Evolutionary conservation across 371 early-diverging fungal genomes (phyloP).

Genomic region (Synchytrium microbalum): DNA sequence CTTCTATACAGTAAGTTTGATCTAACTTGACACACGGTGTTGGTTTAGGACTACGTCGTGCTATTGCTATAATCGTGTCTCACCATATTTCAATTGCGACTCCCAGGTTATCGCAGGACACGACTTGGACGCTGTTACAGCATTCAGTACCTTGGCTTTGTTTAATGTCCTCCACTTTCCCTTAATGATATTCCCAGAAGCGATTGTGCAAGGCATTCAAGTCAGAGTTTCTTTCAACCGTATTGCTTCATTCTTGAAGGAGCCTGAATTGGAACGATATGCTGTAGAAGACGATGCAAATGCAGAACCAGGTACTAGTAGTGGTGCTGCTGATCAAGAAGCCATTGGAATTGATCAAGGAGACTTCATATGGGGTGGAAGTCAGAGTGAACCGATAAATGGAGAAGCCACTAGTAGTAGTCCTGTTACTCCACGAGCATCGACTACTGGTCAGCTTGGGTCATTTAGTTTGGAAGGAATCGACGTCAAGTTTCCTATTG

Average conservation of each 20-base stretch:
- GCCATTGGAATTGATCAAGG: conserved; percentile 4
- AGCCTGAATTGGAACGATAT: conserved; percentile 33
- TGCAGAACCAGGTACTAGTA: conserved; percentile 1
- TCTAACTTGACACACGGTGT: not conserved
- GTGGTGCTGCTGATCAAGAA: conserved; percentile 4
- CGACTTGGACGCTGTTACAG: conserved; percentile 30
- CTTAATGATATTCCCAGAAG: conserved; percentile 24
- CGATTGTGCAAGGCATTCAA: conserved; percentile 24
- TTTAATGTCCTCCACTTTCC: conserved; percentile 20
- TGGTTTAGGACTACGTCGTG: not conserved
- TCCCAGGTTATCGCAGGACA: conserved; percentile 25
- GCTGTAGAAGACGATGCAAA: not conserved
- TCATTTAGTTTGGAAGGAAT: conserved; percentile 25
- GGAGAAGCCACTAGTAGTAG: conserved; percentile 44
- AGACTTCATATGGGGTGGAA: not conserved
- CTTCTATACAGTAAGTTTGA: conserved; percentile 20
- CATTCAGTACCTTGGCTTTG: conserved; percentile 35
- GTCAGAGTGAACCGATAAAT: not conserved
- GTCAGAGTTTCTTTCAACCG: conserved; percentile 35
- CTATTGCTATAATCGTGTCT: not conserved
- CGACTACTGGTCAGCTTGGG: conserved; percentile 70
- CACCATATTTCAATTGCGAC: conserved; percentile 8
- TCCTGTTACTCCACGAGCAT: conserved; percentile 46
- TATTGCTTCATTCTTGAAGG: conserved; percentile 28
- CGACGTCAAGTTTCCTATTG: conserved; percentile 43